These are phyloP conservation scores for Ganoderma lucidum DNA, from an alignment of 1,284 basidiomycete species.

Conservation along the genomic window DNA sequence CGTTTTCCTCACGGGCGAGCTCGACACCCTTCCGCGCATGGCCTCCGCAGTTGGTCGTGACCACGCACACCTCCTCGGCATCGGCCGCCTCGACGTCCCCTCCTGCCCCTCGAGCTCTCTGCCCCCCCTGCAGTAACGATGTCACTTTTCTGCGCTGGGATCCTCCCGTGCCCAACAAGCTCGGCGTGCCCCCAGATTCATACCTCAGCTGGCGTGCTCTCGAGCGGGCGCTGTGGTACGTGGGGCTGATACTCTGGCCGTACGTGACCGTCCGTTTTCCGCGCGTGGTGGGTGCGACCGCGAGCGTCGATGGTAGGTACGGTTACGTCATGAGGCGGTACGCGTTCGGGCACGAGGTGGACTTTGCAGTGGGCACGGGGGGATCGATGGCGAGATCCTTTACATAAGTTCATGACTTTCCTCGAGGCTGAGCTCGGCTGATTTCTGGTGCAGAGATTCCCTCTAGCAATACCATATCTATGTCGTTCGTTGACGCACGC, in stretches of 20 bases:
- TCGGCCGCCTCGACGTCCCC: conserved; percentile 75
- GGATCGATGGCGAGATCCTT: conserved; percentile 36
- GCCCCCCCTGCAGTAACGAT: conserved; percentile 1
- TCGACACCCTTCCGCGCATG: conserved; percentile 70
- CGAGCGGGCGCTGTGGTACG: conserved; percentile 22
- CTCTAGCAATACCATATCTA: neutral
- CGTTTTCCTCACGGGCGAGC: conserved; percentile 84
- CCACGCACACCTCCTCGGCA: conserved; percentile 79
- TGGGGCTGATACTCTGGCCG: conserved; percentile 29
- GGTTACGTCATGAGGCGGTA: conserved; percentile 38
- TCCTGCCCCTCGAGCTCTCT: conserved; percentile 47
- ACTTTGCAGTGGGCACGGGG: conserved; percentile 32
- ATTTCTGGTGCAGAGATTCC: neutral
- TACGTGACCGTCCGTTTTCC: conserved; percentile 33
- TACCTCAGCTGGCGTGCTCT: conserved; percentile 19
- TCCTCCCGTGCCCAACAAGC: conserved; percentile 17
- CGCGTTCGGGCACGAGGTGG: conserved; percentile 27
- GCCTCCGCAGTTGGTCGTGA: conserved; percentile 57
- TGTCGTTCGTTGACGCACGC: too few species aligned
- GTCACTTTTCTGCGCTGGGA: conserved; percentile 17
- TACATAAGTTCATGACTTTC: neutral
- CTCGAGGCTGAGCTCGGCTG: neutral
- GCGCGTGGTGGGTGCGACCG: conserved; percentile 38
- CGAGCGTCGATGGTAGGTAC: conserved; percentile 37
- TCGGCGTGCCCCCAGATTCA: conserved; percentile 21